These are phyloP conservation scores for Botrytis elliptica DNA, from an alignment of 2,329 filamentous ascomycete genomes.

Conservation along the genomic window DNA sequence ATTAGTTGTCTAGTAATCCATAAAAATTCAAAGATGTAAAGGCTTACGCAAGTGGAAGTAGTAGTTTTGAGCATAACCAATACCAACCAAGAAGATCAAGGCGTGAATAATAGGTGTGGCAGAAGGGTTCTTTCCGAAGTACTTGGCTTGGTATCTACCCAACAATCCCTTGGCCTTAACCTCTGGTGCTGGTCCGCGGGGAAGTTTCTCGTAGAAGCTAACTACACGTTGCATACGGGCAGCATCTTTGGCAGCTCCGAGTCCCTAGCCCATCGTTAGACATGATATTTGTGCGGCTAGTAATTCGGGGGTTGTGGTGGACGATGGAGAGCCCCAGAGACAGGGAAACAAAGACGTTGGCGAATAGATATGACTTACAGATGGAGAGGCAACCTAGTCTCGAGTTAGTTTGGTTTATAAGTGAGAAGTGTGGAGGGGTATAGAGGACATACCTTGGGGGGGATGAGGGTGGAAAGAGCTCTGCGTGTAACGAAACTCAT, in stretches of 20 bases:
- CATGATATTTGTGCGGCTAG: background rate
- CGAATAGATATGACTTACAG: constrained; percentile 33
- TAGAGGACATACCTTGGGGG: constrained; percentile 77
- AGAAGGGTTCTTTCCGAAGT: constrained; percentile 94
- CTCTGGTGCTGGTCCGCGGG: constrained; percentile 85
- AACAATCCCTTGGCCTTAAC: constrained; percentile 78
- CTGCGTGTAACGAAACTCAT: constrained; percentile 93
- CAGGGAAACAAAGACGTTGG: background rate
- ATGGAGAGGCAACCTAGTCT: constrained; percentile 40
- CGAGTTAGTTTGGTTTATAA: constrained; percentile 22
- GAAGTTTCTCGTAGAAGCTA: constrained; percentile 98
- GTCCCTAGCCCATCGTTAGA: constrained; percentile 59
- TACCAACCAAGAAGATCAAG: constrained; percentile 70
- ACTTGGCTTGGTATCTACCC: constrained; percentile 82
- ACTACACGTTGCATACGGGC: constrained; percentile 97
- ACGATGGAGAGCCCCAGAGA: background rate
- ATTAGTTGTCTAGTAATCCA: background rate
- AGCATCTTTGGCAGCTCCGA: constrained; percentile 93
- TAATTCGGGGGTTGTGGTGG: background rate
- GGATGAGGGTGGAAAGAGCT: constrained; percentile 96
- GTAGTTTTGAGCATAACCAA: constrained; percentile 98
- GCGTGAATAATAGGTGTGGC: constrained; percentile 84
- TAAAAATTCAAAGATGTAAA: background rate
- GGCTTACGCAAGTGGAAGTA: constrained; percentile 98
- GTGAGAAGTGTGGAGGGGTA: background rate